A percentile compares a stretch with the other conserved stretches of the same genome.
phyloP scores from a whole-genome alignment of 2,329 filamentous ascomycete genomes.

The Colletotrichum sp. region DNA sequence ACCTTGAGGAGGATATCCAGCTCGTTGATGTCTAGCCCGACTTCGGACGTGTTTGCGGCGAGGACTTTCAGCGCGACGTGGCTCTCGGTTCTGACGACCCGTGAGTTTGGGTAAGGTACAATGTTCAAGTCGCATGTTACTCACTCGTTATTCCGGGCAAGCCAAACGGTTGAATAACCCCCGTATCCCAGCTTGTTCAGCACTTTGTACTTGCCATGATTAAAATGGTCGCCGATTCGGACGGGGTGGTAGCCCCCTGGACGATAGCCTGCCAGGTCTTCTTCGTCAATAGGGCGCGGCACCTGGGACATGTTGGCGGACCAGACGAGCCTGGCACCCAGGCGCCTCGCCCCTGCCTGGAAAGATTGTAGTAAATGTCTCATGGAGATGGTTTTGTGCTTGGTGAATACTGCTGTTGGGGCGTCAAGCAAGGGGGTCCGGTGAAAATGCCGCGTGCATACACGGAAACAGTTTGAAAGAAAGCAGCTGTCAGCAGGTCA shows the following conservation, averaged over 20 bases:
- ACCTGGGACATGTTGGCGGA: background rate
- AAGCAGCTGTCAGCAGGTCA: background rate
- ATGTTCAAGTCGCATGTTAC: background rate
- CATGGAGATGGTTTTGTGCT: background rate
- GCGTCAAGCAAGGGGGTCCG: background rate
- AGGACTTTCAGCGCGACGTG: background rate
- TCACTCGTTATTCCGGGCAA: background rate
- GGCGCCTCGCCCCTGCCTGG: background rate
- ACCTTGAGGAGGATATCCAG: background rate
- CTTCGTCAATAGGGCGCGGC: background rate
- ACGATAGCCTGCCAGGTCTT: background rate
- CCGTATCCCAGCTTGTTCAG: background rate
- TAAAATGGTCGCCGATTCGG: background rate
- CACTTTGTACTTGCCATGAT: background rate
- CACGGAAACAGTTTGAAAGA: background rate
- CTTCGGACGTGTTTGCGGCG: background rate
- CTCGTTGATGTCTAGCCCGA: background rate
- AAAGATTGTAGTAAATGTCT: background rate
- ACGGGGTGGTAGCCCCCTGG: background rate
- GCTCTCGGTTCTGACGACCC: background rate
- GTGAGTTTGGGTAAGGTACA: background rate
- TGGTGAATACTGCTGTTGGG: background rate
- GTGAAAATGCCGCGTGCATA: accelerated
- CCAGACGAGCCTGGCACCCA: background rate
- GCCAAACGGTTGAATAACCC: background rate